Evolutionary conservation across 202 grass and related monocot genomes (phyloP).

Genomic region (Eragrostis tef): DNA sequence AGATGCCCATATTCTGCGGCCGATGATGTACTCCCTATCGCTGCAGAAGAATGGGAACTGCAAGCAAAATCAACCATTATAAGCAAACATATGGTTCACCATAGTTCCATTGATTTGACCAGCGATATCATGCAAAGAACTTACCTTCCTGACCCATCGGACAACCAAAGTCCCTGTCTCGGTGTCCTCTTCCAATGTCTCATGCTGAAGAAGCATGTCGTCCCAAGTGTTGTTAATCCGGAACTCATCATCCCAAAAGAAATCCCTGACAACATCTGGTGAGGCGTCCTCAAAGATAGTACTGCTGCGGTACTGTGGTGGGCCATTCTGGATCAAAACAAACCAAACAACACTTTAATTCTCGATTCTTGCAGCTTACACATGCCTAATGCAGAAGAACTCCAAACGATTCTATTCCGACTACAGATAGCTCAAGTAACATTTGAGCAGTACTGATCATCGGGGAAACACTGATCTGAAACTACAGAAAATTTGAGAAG

Average conservation of each 20-base stretch:
- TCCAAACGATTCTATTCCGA: background rate
- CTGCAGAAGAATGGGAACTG: conserved; percentile 99
- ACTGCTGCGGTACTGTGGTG: conserved; percentile 79
- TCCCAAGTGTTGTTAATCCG: conserved; percentile 82
- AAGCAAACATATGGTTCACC: background rate
- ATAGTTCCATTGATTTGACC: background rate
- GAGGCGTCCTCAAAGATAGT: conserved; percentile 81
- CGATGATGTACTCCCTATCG: conserved; percentile 86
- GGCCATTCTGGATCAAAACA: conserved; percentile 62
- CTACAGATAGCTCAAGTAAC: background rate
- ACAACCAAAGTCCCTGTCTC: conserved; percentile 78
- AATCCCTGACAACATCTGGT: conserved; percentile 73
- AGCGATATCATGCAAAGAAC: background rate
- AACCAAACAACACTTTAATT: background rate
- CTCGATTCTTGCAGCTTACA: background rate
- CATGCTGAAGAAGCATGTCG: conserved; percentile 84
- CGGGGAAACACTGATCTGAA: background rate
- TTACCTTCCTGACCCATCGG: conserved; percentile 82
- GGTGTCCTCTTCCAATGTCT: conserved; percentile 69
- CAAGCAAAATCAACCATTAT: conserved; percentile 35
- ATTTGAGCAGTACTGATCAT: background rate
- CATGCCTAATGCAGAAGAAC: too few relatives aligned
- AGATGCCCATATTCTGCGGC: conserved; percentile 86
- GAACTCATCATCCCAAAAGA: conserved; percentile 99
- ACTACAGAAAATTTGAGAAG: background rate